Evolutionary conservation across 2,329 filamentous ascomycete species (phyloP).

Genomic region (Penicillium griseofulvum): DNA sequence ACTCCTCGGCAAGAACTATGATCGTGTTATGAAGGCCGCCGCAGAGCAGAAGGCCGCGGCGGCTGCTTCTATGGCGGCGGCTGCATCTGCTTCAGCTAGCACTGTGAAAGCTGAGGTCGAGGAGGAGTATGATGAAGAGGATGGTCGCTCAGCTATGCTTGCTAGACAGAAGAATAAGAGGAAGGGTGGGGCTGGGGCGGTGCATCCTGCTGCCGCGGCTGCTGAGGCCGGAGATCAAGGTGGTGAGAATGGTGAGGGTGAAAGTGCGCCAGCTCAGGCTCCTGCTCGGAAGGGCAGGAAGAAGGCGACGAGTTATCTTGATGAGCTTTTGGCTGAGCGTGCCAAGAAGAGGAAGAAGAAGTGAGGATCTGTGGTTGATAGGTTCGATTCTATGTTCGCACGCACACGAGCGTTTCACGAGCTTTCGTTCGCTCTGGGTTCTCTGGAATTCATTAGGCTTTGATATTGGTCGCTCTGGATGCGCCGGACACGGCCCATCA

Average conservation of each 20-base stretch:
- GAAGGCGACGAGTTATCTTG: slow-evolving; percentile 51
- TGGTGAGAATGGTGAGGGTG: slow-evolving; percentile 3
- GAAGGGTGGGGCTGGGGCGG: slow-evolving; percentile 4
- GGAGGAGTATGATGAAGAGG: slow-evolving; percentile 41
- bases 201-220: slow-evolving; percentile 3
- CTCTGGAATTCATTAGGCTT: not conserved
- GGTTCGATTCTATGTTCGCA: not conserved
- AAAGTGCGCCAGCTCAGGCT: slow-evolving; percentile 3
- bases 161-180: slow-evolving; percentile 28
- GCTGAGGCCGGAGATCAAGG: not conserved
- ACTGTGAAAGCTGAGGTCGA: slow-evolving; percentile 11
- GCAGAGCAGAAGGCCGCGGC: slow-evolving; percentile 8
- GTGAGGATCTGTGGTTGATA: slow-evolving; percentile 17
- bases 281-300: slow-evolving; percentile 32
- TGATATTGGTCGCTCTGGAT: not conserved
- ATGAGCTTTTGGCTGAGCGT: slow-evolving; percentile 50
- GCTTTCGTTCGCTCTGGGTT: not conserved
- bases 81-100: slow-evolving; percentile 1
- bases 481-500: not conserved
- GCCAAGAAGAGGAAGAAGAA: slow-evolving; percentile 53
- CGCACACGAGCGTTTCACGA: not conserved
- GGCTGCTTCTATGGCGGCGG: slow-evolving; percentile 28
- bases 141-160: slow-evolving; percentile 43
- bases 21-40: slow-evolving; percentile 39
- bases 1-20: slow-evolving; percentile 45